Evolutionary conservation across 495 filamentous ascomycete species (phyloP), one percentile per base, ranked within the genome.

Genomic region (Neurospora terricola): DNA sequence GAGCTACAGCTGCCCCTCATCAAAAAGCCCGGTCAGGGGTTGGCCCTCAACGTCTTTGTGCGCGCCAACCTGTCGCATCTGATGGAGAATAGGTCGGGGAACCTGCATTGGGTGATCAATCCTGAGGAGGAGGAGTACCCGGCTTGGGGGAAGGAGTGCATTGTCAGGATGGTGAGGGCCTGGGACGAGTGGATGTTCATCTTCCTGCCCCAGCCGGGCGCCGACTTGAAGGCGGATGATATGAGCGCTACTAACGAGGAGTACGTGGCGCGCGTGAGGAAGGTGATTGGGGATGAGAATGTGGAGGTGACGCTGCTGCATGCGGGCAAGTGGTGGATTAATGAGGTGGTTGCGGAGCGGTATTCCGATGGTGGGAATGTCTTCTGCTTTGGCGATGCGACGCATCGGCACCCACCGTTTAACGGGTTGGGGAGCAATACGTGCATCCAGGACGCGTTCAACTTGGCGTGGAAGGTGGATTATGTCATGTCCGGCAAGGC

Each of bases 41-140:
- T 87, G 27, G 87, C 87, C 0, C 82, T 87, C 71, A 89, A 89
- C 68, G 78, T 89, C 3, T 82, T 86, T 3, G 78, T 87, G 12
- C 83, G 84, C 66, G 86, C 83, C 5, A 88, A 90, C 72, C 76
- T 90, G 18, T 84, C 84, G 4, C 82, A 86, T 59, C 75, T 86
- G 12, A 79, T 90, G 72, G 70, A 81, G 59, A 77, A 83, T 66
- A 82, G 88, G 0, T 80, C 79, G 16, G 88, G 88, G 0, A 88
- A 88, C 73, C 82, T 90, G 37, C 88, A 90, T 72, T 90, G 87
- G 86, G 79, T 83, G 0, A 75, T 83, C 40, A 75, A 76, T 18
- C 84, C 81, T 9, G 79, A 83, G 42, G 71, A 76, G 12, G 76
- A 77, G 30, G 69, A 81, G 12, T 18, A 69, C 5, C 84, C 84